Evolutionary conservation across 257 asterid species (phyloP).

Genomic region (Euphrasia confusa): DNA sequence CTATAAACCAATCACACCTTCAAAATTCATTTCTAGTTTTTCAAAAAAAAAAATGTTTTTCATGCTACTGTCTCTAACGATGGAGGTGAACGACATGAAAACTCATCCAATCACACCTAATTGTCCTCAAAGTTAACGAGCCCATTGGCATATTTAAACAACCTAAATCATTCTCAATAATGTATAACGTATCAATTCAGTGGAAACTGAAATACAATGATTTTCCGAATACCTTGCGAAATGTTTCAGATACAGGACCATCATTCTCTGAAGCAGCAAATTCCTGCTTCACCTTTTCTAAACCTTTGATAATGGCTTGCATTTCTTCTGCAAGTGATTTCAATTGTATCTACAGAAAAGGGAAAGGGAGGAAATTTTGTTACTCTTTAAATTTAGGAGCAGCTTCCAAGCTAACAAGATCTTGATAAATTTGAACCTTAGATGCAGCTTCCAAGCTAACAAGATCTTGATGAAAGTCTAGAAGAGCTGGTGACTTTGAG

Average conservation of each 20-base stretch:
- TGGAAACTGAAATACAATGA: constrained; percentile 13
- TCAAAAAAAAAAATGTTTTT: too few species aligned
- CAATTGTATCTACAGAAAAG: constrained; percentile 71
- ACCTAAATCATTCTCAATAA: not conserved
- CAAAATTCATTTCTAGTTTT: too few species aligned
- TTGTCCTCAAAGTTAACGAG: too few species aligned
- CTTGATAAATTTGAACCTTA: constrained; percentile 41
- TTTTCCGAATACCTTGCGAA: constrained; percentile 48
- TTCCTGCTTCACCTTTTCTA: constrained; percentile 94
- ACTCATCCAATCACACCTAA: too few species aligned
- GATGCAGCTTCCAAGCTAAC: constrained; percentile 50
- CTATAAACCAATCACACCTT: too few species aligned
- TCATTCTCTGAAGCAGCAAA: constrained; percentile 76
- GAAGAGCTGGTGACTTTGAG: constrained; percentile 47
- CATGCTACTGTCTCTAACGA: too few species aligned
- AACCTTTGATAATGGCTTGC: constrained; percentile 96
- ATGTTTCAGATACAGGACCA: constrained; percentile 67
- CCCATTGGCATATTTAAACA: not conserved
- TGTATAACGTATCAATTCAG: constrained; percentile 3
- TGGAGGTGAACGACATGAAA: too few species aligned
- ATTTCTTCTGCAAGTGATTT: constrained; percentile 97
- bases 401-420: constrained; percentile 46
- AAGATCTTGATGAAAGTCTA: constrained; percentile 45
- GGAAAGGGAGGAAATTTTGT: not conserved
- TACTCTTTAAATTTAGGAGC: constrained; percentile 31